Conservation (phyloP, 2,329 filamentous ascomycete genomes). For the Colletotrichum musicola region DNA sequence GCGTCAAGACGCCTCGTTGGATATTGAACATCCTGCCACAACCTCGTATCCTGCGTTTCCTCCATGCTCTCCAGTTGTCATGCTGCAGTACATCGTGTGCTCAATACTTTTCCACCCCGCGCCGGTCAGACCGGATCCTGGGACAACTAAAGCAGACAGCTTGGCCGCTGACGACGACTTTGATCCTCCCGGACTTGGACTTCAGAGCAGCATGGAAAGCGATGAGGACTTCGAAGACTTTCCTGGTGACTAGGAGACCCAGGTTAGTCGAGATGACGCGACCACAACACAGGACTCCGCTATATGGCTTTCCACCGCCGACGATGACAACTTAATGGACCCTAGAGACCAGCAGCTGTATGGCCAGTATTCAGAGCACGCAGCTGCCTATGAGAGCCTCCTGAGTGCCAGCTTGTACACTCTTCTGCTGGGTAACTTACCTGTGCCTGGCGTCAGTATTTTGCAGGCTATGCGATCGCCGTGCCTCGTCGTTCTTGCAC, state of each 20-base stretch:
- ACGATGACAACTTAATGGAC: not conserved
- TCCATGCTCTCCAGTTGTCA: slow-evolving; percentile 41
- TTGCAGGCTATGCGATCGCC: slow-evolving; percentile 35
- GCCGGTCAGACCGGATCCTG: not conserved
- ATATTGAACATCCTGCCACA: slow-evolving; percentile 52
- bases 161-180: not conserved
- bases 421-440: not conserved
- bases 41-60: slow-evolving; percentile 49
- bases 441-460: slow-evolving; percentile 38
- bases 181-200: not conserved
- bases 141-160: too few relatives aligned
- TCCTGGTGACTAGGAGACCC: slow-evolving; percentile 5
- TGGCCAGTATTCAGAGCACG: not conserved
- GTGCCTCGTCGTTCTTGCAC: slow-evolving; percentile 47
- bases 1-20: slow-evolving; percentile 44
- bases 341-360: not conserved
- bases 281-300: slow-evolving; percentile 26
- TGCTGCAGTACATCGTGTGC: slow-evolving; percentile 42
- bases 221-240: not conserved
- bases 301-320: not conserved
- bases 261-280: not conserved
- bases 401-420: slow-evolving; percentile 25
- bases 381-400: not conserved
- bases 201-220: not conserved
- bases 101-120: slow-evolving; percentile 22